These are phyloP conservation scores for Salicornia ramosissima DNA, from an alignment of 148 eudicot genomes.

Conservation along the genomic window DNA sequence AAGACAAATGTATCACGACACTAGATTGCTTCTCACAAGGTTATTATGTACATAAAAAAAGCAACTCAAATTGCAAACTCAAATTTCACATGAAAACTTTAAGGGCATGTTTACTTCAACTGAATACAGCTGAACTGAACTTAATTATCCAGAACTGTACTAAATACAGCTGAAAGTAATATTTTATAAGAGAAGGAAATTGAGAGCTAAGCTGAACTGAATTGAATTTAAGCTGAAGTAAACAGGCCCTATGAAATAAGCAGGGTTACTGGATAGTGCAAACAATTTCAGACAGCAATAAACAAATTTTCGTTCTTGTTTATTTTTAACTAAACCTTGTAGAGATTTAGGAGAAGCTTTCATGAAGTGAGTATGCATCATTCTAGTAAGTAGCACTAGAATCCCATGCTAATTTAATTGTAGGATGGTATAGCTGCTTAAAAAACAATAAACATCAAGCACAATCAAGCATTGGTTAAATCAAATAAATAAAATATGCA, in stretches of 20 bases:
- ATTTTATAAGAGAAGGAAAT: too few relatives aligned
- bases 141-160: too few relatives aligned
- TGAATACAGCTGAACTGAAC: too few relatives aligned
- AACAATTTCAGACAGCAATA: neutral
- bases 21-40: neutral
- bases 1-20: too few relatives aligned
- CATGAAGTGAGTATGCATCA: neutral
- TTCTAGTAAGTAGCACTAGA: neutral
- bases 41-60: neutral
- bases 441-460: neutral
- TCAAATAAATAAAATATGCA: neutral
- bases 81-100: neutral
- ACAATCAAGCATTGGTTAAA: neutral
- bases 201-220: too few relatives aligned
- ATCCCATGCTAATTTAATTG: neutral
- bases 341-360: neutral
- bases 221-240: too few relatives aligned
- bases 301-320: too few relatives aligned
- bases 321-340: too few relatives aligned
- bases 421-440: neutral
- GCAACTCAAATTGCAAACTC: neutral
- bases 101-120: too few relatives aligned
- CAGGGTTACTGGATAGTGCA: neutral
- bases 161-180: too few relatives aligned
- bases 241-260: neutral